Conservation (phyloP, 805 yeast species). For the Candida vartiovaarae region DNA sequence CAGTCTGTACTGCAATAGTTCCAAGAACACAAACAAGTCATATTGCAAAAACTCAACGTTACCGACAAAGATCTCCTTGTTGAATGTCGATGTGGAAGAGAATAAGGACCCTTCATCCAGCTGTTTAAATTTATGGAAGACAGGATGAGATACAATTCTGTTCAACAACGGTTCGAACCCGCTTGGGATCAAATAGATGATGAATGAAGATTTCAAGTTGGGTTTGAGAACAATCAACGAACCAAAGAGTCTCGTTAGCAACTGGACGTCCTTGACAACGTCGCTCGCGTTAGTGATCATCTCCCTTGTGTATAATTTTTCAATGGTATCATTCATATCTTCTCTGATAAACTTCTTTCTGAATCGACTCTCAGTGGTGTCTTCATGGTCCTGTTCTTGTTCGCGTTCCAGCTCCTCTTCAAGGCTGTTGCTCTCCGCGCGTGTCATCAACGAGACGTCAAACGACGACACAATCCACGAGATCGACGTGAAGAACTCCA, state of each 20-base stretch:
- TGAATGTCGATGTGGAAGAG: constrained; percentile 4
- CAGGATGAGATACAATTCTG: constrained; percentile 17
- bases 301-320: constrained; percentile 14
- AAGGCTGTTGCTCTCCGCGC: constrained; percentile 3
- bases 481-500: constrained; percentile 1
- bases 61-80: constrained; percentile 6
- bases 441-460: constrained; percentile 6
- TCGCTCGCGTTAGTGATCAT: constrained; percentile 23
- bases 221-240: constrained; percentile 34
- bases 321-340: constrained; percentile 5
- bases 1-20: constrained; percentile 59
- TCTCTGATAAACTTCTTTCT: constrained; percentile 9
- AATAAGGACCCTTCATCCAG: constrained; percentile 6
- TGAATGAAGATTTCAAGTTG: constrained; percentile 28
- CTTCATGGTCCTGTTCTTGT: background rate
- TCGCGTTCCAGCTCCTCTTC: background rate
- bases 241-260: constrained; percentile 20
- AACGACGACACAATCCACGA: constrained; percentile 6
- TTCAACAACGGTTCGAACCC: constrained; percentile 28
- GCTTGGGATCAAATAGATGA: constrained; percentile 36
- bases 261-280: constrained; percentile 14
- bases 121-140: constrained; percentile 1
- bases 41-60: constrained; percentile 17
- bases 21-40: constrained; percentile 45
- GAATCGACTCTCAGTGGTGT: background rate